Evolutionary conservation across 768 basidiomycete genomes (phyloP).

Genomic region (Russula earlei): DNA sequence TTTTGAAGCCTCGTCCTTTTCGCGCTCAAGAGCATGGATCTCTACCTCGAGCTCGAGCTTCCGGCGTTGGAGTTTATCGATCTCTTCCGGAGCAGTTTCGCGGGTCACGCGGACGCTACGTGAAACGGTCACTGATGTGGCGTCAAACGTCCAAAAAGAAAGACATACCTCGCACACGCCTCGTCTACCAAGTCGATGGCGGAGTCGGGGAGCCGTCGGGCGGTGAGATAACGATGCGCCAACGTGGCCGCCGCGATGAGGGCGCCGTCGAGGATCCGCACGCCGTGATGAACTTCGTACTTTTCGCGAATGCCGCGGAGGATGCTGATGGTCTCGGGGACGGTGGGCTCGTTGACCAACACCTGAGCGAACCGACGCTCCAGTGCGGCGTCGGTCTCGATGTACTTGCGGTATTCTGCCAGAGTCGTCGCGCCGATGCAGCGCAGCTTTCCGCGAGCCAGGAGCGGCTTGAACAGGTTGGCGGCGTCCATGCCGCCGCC

Average conservation of each 20-base stretch:
- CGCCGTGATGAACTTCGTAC: constrained; percentile 82
- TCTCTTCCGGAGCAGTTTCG: constrained; percentile 89
- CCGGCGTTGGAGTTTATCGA: constrained; percentile 82
- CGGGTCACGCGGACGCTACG: constrained; percentile 80
- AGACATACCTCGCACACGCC: constrained; percentile 70
- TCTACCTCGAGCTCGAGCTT: constrained; percentile 92
- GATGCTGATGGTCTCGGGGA: constrained; percentile 86
- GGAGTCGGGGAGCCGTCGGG: constrained; percentile 67
- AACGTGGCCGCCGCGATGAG: constrained; percentile 84
- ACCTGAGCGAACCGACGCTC: constrained; percentile 93
- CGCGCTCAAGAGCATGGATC: constrained; percentile 87
- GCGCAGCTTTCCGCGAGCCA: constrained; percentile 73
- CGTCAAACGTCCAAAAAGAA: neutral
- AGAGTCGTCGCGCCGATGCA: constrained; percentile 90
- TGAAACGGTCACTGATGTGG: constrained; percentile 5
- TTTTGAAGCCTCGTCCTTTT: constrained; percentile 83
- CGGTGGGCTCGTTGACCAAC: constrained; percentile 81
- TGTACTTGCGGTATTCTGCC: constrained; percentile 85
- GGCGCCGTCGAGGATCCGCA: constrained; percentile 79
- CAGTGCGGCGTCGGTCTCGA: constrained; percentile 86
- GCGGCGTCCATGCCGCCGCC: constrained; percentile 92
- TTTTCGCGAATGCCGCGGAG: constrained; percentile 90
- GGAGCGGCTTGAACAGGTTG: constrained; percentile 85
- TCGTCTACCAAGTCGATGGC: constrained; percentile 93
- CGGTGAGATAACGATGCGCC: constrained; percentile 87